phyloP scores from a whole-genome alignment of 2,329 filamentous ascomycete species.

The Sporothrix schenckii region DNA sequence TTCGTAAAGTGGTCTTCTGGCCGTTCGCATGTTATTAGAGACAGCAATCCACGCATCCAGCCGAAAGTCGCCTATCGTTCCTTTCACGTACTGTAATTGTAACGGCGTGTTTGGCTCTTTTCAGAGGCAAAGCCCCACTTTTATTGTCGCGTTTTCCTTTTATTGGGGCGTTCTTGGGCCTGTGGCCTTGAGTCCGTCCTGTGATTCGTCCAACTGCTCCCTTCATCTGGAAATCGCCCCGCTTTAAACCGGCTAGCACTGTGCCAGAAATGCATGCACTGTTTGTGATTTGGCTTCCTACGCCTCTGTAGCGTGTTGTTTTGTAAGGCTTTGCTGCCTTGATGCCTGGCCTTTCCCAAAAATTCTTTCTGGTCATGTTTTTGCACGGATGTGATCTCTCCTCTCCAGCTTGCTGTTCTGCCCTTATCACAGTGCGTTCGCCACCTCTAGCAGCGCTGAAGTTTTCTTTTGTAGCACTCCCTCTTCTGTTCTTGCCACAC shows the following conservation, averaged over 20 bases:
- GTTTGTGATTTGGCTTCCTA: not conserved
- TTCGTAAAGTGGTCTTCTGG: not conserved
- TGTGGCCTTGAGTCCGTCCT: not conserved
- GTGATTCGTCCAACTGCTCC: not conserved
- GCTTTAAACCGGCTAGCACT: not conserved
- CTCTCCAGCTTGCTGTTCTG: constrained; percentile 3
- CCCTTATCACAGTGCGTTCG: constrained; percentile 20
- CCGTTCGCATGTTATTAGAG: constrained; percentile 1
- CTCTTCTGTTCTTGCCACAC: constrained; percentile 1
- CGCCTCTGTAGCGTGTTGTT: not conserved
- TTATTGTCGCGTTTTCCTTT: constrained; percentile 17
- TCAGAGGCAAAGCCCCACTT: constrained; percentile 12
- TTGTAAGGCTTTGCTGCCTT: constrained; percentile 3
- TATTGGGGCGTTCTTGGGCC: constrained; percentile 8
- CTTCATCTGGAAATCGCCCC: not conserved
- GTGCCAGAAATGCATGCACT: not conserved
- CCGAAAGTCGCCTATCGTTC: not conserved
- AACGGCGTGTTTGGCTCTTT: not conserved
- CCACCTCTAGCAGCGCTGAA: not conserved
- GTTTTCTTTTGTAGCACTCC: not conserved
- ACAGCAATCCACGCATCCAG: no score
- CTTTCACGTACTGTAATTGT: not conserved
- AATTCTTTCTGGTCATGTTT: constrained; percentile 16
- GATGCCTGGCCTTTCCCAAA: constrained; percentile 8
- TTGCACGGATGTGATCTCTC: not conserved